phyloP scores from a whole-genome alignment of 352 stramenopile species.

The Pythium sp. region DNA sequence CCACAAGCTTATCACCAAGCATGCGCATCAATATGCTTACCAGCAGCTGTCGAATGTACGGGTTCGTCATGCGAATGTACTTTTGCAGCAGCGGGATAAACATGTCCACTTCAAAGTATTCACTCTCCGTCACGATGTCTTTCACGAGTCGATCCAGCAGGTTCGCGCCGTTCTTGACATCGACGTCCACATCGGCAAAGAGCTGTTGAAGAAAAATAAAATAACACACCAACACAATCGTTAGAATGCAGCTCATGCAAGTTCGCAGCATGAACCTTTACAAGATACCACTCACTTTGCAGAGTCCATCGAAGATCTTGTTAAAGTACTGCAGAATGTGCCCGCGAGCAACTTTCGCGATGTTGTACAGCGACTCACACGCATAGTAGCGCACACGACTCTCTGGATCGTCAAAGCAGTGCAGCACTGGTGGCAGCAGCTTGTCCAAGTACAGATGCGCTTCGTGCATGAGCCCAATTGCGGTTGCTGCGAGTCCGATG shows the following conservation, averaged over 20 bases:
- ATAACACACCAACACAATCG: not conserved
- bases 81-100: conserved; percentile 99
- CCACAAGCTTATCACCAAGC: not conserved
- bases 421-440: conserved; percentile 96
- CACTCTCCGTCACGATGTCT: conserved; percentile 98
- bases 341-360: conserved; percentile 95
- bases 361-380: conserved; percentile 99
- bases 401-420: conserved; percentile 99
- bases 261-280: too few species aligned
- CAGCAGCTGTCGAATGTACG: conserved; percentile 98
- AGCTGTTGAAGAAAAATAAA: conserved; percentile 72
- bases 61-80: conserved; percentile 98
- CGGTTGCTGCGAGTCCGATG: conserved; percentile 96
- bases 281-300: conserved; percentile 34
- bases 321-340: conserved; percentile 98
- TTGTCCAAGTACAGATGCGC: conserved; percentile 90
- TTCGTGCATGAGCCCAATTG: conserved; percentile 96
- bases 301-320: conserved; percentile 98
- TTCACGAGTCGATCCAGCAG: conserved; percentile 93
- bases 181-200: conserved; percentile 98
- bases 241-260: not conserved
- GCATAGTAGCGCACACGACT: conserved; percentile 98
- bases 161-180: conserved; percentile 98
- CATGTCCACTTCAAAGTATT: conserved; percentile 98
- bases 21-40: conserved; percentile 15